phyloP scores from a whole-genome alignment of 495 filamentous ascomycete species.

The Aspergillus saccharolyticus region DNA sequence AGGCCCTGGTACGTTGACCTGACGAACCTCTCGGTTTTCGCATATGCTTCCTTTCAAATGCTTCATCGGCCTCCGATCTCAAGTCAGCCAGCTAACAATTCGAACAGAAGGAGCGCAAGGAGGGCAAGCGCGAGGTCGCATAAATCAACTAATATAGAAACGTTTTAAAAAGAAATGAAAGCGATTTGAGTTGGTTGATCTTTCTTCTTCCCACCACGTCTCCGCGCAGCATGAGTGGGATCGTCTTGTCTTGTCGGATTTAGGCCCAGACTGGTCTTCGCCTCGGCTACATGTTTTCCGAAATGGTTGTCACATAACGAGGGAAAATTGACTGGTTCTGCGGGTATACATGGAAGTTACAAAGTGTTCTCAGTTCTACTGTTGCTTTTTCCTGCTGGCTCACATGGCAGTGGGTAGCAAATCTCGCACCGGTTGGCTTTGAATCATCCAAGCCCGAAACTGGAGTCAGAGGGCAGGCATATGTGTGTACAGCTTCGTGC shows the following conservation, averaged over 20 bases:
- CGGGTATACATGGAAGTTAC: conserved; percentile 8
- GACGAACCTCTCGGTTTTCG: conserved; percentile 1
- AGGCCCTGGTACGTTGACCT: conserved; percentile 77
- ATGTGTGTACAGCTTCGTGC: conserved; percentile 99
- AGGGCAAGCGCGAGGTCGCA: conserved; percentile 90
- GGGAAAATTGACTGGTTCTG: not conserved
- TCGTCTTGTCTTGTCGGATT: conserved; percentile 3
- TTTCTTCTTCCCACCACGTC: conserved; percentile 13
- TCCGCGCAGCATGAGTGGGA: not conserved
- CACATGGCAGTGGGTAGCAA: not conserved
- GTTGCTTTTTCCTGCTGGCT: not conserved
- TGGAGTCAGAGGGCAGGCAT: conserved; percentile 57
- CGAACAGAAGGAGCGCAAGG: conserved; percentile 90
- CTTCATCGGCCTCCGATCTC: not conserved
- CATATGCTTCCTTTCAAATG: too few relatives aligned
- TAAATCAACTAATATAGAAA: conserved; percentile 47
- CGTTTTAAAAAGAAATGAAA: conserved; percentile 27
- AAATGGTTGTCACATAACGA: conserved; percentile 4
- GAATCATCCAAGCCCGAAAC: not conserved
- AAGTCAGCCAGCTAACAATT: conserved; percentile 35
- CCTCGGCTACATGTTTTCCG: not conserved
- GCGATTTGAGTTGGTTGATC: conserved; percentile 37
- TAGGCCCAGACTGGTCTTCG: not conserved
- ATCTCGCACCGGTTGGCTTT: not conserved
- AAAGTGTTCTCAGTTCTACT: not conserved